These are phyloP conservation scores for Marchantia paleacea DNA, from an alignment of 225 moss, liverwort and hornwort genomes.

Conservation along the genomic window DNA sequence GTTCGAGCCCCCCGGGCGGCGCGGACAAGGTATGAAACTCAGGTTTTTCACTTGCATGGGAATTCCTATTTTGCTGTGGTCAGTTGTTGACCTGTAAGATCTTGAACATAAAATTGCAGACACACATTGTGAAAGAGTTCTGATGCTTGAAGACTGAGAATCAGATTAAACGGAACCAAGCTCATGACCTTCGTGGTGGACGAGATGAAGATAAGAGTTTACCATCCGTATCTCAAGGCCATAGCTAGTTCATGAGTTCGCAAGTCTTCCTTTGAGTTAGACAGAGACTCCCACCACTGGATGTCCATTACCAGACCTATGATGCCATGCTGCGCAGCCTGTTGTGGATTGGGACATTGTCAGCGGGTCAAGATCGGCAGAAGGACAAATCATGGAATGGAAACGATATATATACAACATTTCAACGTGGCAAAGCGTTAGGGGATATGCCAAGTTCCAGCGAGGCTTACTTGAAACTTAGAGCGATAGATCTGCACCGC, in stretches of 20 bases:
- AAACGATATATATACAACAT: no score
- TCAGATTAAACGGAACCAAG: no score
- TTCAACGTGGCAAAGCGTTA: background rate
- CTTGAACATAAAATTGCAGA: no score
- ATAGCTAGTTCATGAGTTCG: conserved; percentile 42
- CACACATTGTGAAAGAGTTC: no score
- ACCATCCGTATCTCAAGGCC: conserved; percentile 27
- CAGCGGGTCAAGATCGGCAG: no score
- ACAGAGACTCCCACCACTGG: conserved; percentile 51
- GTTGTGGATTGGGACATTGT: background rate
- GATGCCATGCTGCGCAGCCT: conserved; percentile 29
- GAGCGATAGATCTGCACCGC: conserved; percentile 43
- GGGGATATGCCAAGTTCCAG: background rate
- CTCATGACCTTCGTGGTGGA: no score
- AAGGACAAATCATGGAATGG: no score
- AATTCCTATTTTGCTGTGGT: no score
- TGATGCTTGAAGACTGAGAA: no score
- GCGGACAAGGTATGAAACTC: no score
- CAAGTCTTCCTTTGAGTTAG: conserved; percentile 48
- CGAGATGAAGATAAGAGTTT: background rate
- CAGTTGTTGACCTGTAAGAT: no score
- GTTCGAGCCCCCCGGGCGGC: conserved; percentile 44
- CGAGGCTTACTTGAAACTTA: conserved; percentile 44
- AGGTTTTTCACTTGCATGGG: background rate
- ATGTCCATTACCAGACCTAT: conserved; percentile 50